Evolutionary conservation across 331 rosid genomes (phyloP), one percentile per base, ranked within the genome.

Genomic region (Quercus lobata): DNA sequence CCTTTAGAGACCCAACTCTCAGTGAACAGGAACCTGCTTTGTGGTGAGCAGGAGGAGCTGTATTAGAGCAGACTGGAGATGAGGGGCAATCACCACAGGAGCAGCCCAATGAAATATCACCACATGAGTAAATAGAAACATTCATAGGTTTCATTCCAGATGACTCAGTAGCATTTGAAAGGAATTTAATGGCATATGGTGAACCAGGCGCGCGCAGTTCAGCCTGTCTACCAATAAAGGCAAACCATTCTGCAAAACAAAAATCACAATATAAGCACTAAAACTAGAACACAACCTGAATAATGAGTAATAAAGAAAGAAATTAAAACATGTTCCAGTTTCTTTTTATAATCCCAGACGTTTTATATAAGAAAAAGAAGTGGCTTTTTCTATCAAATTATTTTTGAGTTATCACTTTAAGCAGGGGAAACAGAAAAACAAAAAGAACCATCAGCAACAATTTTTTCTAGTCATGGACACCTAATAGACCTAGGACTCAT

Each of bases 31-130:
- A 87, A 85, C 86, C 87, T 71, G 35, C 77, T 79, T 85, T 83
- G 30, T 27, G 60, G 75, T 84, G 78, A 87, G 84, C 84, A 15
- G 93, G 80, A 78, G 90, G 77, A 76, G 83, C 89, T 71, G 96
- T 85, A 76, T 75, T 84, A 41, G 96, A 84, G 82, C 99, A 96
- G 79, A 84, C 91, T 49, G 94, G 86, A 71, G 99, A 85, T 57
- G 92, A 87, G 77, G 97, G 97, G 73, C 99, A 96, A 87, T 93
- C 99, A 72, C 99, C 98, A 78, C 99, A 96, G 75, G 99, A 96
- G 75, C 99, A 96, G 74, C 99, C 98, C 79, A 96, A 87, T 69
- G 98, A 96, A 81, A 81, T 78, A 85, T 96, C 99, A 80, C 92
- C 84, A 12, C 99, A 93, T 57, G 99, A 93, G 87, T 96, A 96